phyloP scores from a whole-genome alignment of 2,329 filamentous ascomycete genomes.

The Phyllosticta citrichinensis region DNA sequence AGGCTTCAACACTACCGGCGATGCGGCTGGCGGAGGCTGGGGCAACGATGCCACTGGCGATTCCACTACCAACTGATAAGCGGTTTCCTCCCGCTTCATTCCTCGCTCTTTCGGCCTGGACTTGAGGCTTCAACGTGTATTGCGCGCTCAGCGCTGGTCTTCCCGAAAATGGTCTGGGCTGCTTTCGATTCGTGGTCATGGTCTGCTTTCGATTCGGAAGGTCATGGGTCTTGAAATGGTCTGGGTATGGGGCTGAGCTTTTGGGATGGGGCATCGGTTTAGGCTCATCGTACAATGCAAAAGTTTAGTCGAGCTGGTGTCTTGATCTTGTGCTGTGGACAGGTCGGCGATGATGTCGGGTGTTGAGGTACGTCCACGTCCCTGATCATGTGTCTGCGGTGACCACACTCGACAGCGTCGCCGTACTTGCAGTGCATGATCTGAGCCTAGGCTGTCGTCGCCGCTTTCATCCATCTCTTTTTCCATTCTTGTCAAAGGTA shows the following conservation, averaged over 20 bases:
- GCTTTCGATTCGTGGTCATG: too few relatives aligned
- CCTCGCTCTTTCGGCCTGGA: neutral
- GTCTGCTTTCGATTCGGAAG: too few relatives aligned
- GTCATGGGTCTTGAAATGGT: too few relatives aligned
- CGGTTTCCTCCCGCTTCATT: neutral
- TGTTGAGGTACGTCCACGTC: neutral
- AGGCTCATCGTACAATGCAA: neutral
- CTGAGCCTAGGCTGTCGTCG: neutral
- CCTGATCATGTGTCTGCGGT: neutral
- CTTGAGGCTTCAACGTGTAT: neutral
- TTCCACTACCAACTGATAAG: neutral
- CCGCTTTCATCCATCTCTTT: neutral
- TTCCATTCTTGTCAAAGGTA: neutral
- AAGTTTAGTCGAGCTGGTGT: neutral
- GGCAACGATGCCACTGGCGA: neutral
- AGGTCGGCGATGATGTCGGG: neutral
- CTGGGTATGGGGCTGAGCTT: neutral
- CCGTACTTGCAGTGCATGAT: neutral
- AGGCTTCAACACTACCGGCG: slow-evolving; percentile 5
- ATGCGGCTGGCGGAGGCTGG: neutral
- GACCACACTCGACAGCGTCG: neutral
- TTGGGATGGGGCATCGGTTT: neutral
- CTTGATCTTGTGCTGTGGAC: neutral
- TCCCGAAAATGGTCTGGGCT: too few relatives aligned
- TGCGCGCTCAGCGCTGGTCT: too few relatives aligned